Percentiles rank a stretch among this genome's conserved stretches.
Evolutionary conservation across 1,139 yeast species (phyloP).

Genomic region (Candida sanyaensis): DNA sequence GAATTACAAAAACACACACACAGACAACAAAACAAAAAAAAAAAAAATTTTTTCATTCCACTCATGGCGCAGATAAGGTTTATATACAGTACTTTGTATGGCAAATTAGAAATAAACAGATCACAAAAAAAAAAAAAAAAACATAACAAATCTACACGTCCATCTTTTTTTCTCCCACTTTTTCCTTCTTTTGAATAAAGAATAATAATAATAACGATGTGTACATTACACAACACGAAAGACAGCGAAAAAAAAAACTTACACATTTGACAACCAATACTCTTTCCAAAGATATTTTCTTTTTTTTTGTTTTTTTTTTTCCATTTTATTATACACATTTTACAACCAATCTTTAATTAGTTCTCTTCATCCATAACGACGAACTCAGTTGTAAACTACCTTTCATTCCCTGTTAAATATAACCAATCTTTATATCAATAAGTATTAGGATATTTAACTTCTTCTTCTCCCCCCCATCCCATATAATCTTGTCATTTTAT

Average conservation of each 20-base stretch:
- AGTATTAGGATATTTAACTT: conserved; percentile 2
- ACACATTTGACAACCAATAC: not conserved
- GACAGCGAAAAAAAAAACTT: not conserved
- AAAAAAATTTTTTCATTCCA: not conserved
- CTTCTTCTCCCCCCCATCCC: not conserved
- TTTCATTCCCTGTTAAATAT: not conserved
- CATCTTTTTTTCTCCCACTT: not conserved
- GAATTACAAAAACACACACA: not conserved
- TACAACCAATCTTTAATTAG: not conserved
- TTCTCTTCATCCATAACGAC: not conserved
- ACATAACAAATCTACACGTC: conserved; percentile 1
- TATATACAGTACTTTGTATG: not conserved
- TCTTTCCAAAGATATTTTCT: not conserved
- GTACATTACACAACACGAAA: too few species aligned
- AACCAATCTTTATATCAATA: not conserved
- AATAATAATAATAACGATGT: too few species aligned
- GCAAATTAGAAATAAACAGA: not conserved
- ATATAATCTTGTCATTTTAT: not conserved
- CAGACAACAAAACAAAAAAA: not conserved
- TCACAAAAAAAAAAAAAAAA: not conserved
- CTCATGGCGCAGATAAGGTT: not conserved
- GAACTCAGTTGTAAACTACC: too few species aligned
- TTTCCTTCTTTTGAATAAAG: too few species aligned
- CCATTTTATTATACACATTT: not conserved
- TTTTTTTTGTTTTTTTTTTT: too few species aligned